Evolutionary conservation across 306 rosid genomes (phyloP), one percentile per base, ranked within the genome.

Genomic region (Phaseolus lunatus): DNA sequence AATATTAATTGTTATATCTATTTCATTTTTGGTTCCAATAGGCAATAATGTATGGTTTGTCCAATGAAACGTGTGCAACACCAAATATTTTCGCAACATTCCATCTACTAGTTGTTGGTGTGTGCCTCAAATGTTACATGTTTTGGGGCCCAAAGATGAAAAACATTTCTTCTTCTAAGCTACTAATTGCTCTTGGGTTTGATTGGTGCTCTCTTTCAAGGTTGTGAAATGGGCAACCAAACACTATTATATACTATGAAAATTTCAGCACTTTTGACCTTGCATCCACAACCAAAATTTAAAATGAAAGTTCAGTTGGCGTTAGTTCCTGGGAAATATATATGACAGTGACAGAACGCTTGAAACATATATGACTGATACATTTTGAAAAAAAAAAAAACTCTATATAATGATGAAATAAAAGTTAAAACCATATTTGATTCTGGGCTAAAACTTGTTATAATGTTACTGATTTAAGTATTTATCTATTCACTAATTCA

Each of bases 61-160:
- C 31, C 12, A 66, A 77, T 39, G 74, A 23, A 71, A 77, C 75
- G 67, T 77, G 75, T n/a, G 58, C 67, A 53, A 23, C 75, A 39
- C 75, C 74, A 50, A 66, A 48, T 23, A 53, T 13, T 22, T 11
- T 10, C 11, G 45, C 57, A 35, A 52, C 43, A 49, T 23, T 54
- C 7, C 15, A 22, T n/a, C 10, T 24, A 24, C 48, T 10, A 20
- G 52, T 31, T 23, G 39, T 44, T 62, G 76, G 43, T 44, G 76
- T 41, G 39, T 49, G 66, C 27, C 41, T n/a, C 20, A 5, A 65
- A 24, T 53, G 16, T 15, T 39, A 6, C 11, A 27, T 52, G 26
- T 67, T 24, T 53, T 57, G 19, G 19, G 77, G 27, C 45, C 15
- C 15, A 77, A 53, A 75, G 53, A 65, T 52, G 26, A 63, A 27